phyloP scores from a whole-genome alignment of 352 stramenopile species.

The Phytophthora pseudosyringae region DNA sequence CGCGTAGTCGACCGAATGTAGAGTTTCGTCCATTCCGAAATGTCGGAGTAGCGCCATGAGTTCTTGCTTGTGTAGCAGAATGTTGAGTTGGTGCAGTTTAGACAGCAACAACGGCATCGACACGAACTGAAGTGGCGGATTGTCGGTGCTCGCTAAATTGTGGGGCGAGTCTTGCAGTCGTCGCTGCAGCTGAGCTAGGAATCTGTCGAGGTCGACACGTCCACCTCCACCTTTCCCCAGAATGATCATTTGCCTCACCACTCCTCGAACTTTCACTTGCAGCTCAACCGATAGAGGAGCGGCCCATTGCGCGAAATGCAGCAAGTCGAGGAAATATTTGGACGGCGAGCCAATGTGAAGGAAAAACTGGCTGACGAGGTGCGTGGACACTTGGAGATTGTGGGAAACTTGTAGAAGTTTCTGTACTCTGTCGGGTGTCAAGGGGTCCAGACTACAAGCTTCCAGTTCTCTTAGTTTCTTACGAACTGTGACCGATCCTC shows the following conservation, averaged over 20 bases:
- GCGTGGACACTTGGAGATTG: conserved; percentile 43
- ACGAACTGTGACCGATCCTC: conserved; percentile 14
- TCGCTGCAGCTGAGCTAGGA: conserved; percentile 45
- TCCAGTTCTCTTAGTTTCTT: conserved; percentile 31
- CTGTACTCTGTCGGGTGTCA: conserved; percentile 49
- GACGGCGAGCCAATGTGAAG: conserved; percentile 48
- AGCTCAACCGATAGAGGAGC: conserved; percentile 43
- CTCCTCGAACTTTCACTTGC: conserved; percentile 38
- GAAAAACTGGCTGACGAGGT: conserved; percentile 65
- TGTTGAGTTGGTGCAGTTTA: conserved; percentile 55
- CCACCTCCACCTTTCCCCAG: conserved; percentile 56
- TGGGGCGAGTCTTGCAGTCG: conserved; percentile 38
- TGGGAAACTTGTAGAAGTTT: conserved; percentile 37
- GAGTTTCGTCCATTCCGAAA: conserved; percentile 54
- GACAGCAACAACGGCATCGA: conserved; percentile 38
- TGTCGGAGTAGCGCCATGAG: conserved; percentile 48
- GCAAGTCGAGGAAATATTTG: conserved; percentile 53
- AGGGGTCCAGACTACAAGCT: conserved; percentile 31
- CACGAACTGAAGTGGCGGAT: conserved; percentile 20
- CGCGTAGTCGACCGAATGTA: conserved; percentile 45
- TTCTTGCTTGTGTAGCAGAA: conserved; percentile 46
- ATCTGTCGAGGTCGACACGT: conserved; percentile 55
- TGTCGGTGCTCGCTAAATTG: conserved; percentile 9
- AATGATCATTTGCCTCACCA: conserved; percentile 49
- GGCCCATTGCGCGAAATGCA: conserved; percentile 50